A percentile compares a stretch with the other conserved stretches of the same genome.
Evolutionary conservation across 257 asterid genomes (phyloP).

Genomic region (Petunia secreta): DNA sequence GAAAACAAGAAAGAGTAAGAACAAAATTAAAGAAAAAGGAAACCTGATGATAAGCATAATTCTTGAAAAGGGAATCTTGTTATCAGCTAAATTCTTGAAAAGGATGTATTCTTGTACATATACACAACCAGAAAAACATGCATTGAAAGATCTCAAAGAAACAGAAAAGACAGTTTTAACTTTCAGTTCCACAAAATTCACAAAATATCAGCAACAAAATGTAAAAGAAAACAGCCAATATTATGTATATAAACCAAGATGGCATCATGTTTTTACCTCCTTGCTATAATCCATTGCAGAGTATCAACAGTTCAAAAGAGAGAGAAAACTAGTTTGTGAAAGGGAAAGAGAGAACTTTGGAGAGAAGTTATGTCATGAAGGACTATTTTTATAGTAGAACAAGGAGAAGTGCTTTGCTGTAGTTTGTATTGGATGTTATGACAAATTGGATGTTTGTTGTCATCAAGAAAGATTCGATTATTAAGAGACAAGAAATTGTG

Average conservation of each 20-base stretch:
- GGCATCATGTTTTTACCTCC: slow-evolving; percentile 13
- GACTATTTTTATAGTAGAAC: slow-evolving; percentile 19
- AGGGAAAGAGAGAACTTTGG: background rate
- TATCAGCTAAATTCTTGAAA: background rate
- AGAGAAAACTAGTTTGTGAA: background rate
- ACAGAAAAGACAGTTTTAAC: background rate
- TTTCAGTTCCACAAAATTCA: background rate
- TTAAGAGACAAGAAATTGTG: background rate
- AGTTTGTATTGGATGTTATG: background rate
- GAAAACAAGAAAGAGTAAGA: background rate
- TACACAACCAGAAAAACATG: background rate
- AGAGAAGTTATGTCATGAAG: background rate
- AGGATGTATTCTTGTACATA: background rate
- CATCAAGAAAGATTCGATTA: background rate
- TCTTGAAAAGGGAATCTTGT: background rate
- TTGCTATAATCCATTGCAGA: slow-evolving; percentile 17
- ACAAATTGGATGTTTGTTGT: slow-evolving; percentile 4
- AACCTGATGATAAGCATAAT: background rate
- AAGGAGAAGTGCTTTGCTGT: slow-evolving; percentile 7
- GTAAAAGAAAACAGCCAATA: background rate
- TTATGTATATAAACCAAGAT: background rate
- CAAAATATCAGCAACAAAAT: background rate
- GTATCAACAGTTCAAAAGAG: background rate
- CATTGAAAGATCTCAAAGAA: background rate
- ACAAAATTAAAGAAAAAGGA: background rate